Percentiles rank a stretch among this genome's conserved stretches.
phyloP scores from a whole-genome alignment of 1,139 yeast species.

The Zygoascus meyerae region DNA sequence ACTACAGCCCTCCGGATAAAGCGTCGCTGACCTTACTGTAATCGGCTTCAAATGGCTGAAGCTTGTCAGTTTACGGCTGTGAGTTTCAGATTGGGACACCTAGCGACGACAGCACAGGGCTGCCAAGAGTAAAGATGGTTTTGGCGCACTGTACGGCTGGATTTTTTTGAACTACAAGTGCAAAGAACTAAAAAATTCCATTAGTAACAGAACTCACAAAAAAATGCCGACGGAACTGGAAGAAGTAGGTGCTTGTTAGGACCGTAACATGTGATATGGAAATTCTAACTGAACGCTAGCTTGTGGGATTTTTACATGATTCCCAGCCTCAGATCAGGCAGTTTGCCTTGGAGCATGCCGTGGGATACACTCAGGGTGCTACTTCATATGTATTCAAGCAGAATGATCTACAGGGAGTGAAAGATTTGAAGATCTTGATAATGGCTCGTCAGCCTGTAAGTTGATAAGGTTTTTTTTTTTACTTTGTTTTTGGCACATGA shows the following conservation, averaged over 20 bases:
- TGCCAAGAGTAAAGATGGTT: too few relatives aligned
- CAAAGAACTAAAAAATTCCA: background rate
- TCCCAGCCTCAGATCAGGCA: slow-evolving; percentile 78
- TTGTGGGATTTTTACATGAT: slow-evolving; percentile 78
- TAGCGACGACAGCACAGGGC: too few relatives aligned
- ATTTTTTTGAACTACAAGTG: background rate
- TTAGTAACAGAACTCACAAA: background rate
- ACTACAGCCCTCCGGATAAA: too few relatives aligned
- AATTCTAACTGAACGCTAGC: slow-evolving; percentile 17
- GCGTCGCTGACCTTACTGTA: too few relatives aligned
- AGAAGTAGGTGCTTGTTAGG: slow-evolving; percentile 20
- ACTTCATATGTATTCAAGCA: slow-evolving; percentile 62
- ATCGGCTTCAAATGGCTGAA: too few relatives aligned
- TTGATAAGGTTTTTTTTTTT: background rate
- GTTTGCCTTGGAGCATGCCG: slow-evolving; percentile 78
- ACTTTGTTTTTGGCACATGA: background rate
- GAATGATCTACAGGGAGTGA: slow-evolving; percentile 65
- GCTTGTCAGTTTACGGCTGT: too few relatives aligned
- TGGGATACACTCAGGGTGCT: slow-evolving; percentile 72
- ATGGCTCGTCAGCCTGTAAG: slow-evolving; percentile 30
- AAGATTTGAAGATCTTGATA: slow-evolving; percentile 61
- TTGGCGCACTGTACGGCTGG: too few relatives aligned
- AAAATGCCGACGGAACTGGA: slow-evolving; percentile 24
- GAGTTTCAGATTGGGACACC: too few relatives aligned
- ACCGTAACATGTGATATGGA: background rate